Base-by-base conservation (phyloP, 164 flowering plant species). In the Umbilicus rupestris region DNA sequence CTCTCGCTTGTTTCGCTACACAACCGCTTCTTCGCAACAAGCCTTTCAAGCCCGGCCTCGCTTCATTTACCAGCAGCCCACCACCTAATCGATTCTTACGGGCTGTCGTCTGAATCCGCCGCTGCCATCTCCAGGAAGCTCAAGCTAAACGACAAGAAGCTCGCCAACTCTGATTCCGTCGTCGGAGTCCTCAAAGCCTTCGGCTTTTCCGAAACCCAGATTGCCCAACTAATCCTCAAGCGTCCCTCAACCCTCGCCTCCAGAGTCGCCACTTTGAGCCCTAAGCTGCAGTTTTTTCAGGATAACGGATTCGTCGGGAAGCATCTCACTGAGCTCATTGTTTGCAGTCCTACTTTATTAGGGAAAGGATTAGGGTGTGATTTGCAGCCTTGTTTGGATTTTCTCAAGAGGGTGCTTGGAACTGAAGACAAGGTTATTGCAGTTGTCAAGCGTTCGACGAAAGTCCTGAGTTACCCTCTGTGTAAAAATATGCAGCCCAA, bases 311-410 rank as follows among this genome's bases (percentile, higher is more conserved):
- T 52, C 28, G 17, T 26, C 11, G 59, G 59, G 26, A 26, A 24
- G 11, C 59, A 52, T 52, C 59, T 52, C 31, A 52, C 59, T 28
- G 31, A 28, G 30, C 31, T 52, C 31, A 52, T 52, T 52, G 59
- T 52, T 16, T 24, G 7, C 17, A 52, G 31, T 26, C 59, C 59
- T 10, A 3, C 28, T 14, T 10, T 52, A 4, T 52, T 52, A 7
- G 59, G 59, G 30, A 52, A 52, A 28, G 59, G 59, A 11, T 2
- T 52, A 28, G 3, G 3, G 7, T 52, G 31, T 52, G 59, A 52
- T 26, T 52, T 52, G 59, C 59, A 26, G 59, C 59, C 59, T 2
- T 52, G 59, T 26, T 52, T 52, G 59, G 59, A 52, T 0, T 24
- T 52, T 24, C 17, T 52, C 17, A 52, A 52, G 59, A 24, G 26